Base-by-base conservation (phyloP, 1,284 basidiomycete species). In the Exsudoporus floridanus region DNA sequence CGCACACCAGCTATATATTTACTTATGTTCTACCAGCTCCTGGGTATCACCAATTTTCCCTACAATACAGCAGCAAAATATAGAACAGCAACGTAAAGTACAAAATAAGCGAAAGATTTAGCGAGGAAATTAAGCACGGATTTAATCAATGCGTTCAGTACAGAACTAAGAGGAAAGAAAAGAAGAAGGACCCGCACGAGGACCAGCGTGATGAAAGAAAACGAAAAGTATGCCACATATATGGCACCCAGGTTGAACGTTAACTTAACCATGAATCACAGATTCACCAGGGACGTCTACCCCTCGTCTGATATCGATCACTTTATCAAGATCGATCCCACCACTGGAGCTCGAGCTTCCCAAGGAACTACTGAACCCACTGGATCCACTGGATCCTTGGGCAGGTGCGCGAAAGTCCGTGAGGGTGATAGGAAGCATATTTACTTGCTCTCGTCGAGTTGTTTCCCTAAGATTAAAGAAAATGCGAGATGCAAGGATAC, bases 381-480 rank as follows among this genome's bases (percentile, higher is more conserved):
- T 37, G 18, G 52, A 47, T 1, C 18, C 49, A 44, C 25, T 37
- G 18, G 52, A 47, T 1, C 9, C 31, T 34, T 35, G 54, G 18
- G 46, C 9, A 5, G 16, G 0, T 4, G 52, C 59, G 52, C 6
- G 52, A n/a, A 61, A 56, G 18, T 64, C 61, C 7, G 60, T 23
- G 13, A 59, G 56, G 18, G 46, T 25, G 8, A 45, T 30, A 3
- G 49, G 39, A 21, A 39, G n/a, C 4, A 48, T 16, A 9, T 14
- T 21, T 5, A 14, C 14, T 49, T 54, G 40, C 34, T 54, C 53
- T 47, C 18, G 41, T 28, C n/a, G 53, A n/a, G 27, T 38, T 8
- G 60, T 64, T 40, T 65, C 59, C 41, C 57, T 55, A n/a, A 64
- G 60, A 42, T 66, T 64, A 23, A 64, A 64, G 45, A 66, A 64